Evolutionary conservation across 352 stramenopile species (phyloP).

Genomic region (Phytophthora pluvialis): DNA sequence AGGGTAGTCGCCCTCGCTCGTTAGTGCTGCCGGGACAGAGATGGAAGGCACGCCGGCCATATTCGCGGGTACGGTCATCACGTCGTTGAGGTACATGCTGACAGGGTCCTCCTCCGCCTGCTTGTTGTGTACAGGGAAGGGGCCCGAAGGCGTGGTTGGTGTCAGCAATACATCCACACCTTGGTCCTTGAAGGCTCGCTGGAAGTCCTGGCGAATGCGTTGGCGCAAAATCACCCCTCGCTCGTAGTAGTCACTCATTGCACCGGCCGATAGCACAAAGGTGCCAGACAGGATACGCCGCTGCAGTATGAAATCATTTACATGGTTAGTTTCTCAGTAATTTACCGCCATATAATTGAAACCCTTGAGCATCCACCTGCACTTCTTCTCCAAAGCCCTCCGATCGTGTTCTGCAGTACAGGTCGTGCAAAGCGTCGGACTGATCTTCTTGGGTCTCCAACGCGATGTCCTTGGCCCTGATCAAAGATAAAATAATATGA

Average conservation of each 20-base stretch:
- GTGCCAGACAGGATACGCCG: slow-evolving; percentile 92
- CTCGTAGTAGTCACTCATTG: slow-evolving; percentile 92
- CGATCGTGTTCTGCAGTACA: slow-evolving; percentile 88
- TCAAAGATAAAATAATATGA: slow-evolving; percentile 6
- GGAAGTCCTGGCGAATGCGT: slow-evolving; percentile 81
- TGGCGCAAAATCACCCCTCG: slow-evolving; percentile 81
- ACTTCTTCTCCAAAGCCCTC: slow-evolving; percentile 94
- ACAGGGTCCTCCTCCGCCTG: slow-evolving; percentile 74
- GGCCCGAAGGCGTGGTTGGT: slow-evolving; percentile 84
- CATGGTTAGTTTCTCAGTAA: background rate
- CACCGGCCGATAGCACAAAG: slow-evolving; percentile 89
- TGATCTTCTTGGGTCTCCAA: slow-evolving; percentile 64
- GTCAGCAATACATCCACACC: slow-evolving; percentile 87
- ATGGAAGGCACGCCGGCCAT: slow-evolving; percentile 89
- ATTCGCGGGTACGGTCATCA: slow-evolving; percentile 92
- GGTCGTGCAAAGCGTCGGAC: slow-evolving; percentile 81
- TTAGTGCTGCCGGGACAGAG: slow-evolving; percentile 77
- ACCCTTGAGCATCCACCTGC: slow-evolving; percentile 48
- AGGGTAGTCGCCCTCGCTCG: slow-evolving; percentile 59
- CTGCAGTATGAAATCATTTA: slow-evolving; percentile 30
- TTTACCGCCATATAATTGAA: background rate
- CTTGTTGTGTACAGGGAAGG: slow-evolving; percentile 70
- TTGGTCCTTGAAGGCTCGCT: slow-evolving; percentile 57
- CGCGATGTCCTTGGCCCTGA: slow-evolving; percentile 59
- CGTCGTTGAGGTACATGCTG: slow-evolving; percentile 91